Conservation (phyloP, 2,329 filamentous ascomycete species). For the Fusarium brevicatenulatum region DNA sequence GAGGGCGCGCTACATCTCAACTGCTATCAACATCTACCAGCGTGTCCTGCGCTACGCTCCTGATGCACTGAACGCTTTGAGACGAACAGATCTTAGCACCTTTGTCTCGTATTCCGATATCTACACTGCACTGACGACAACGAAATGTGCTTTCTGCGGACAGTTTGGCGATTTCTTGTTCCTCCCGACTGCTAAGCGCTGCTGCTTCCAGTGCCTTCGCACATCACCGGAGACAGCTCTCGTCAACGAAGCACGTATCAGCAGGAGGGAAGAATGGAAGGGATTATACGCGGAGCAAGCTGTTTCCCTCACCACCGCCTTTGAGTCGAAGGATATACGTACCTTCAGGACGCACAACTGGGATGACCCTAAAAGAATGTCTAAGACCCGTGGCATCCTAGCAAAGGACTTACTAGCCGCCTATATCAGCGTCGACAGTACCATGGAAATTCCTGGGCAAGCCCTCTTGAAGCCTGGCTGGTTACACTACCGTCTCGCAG, state of each 20-base stretch:
- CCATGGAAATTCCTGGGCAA: accelerated
- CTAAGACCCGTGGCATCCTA: neutral
- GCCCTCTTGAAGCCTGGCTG: neutral
- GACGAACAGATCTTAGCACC: neutral
- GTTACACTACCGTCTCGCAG: neutral
- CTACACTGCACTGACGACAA: neutral
- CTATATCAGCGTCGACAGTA: accelerated
- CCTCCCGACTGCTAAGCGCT: slow-evolving; percentile 2
- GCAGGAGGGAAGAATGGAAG: accelerated
- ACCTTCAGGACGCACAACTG: neutral
- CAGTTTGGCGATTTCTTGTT: slow-evolving; percentile 8
- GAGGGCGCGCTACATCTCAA: accelerated
- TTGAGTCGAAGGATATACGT: accelerated
- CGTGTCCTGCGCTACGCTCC: neutral
- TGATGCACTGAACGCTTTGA: neutral
- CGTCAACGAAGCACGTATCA: neutral
- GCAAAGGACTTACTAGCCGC: neutral
- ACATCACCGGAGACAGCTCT: neutral
- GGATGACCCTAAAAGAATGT: neutral
- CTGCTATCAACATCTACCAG: accelerated
- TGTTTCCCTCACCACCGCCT: accelerated
- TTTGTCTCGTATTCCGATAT: neutral
- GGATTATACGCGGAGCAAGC: accelerated
- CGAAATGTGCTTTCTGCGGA: neutral
- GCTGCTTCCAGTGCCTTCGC: slow-evolving; percentile 14